Evolutionary conservation across 108 stramenopile genomes (phyloP), one percentile per base, ranked within the genome.

Genomic region (Cyclostephanos invisitatus): DNA sequence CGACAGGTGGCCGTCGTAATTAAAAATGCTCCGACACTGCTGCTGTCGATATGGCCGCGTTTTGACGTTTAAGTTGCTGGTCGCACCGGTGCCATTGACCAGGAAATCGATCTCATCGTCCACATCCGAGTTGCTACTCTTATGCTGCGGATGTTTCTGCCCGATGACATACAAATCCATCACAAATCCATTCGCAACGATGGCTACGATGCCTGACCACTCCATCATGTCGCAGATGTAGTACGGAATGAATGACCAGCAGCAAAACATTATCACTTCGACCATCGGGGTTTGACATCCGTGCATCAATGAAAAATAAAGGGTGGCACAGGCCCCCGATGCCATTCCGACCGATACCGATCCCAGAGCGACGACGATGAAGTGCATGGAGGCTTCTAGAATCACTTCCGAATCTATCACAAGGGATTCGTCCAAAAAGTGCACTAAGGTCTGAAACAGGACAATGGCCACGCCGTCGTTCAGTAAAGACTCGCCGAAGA

Each of bases 391-490:
- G 10, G 94, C 96, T 58, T 82, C 87, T 14, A 70, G 38, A 20
- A 89, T 67, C 12, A 85, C 89, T 7, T 83, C 74, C 20, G 72
- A 60, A 73, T 93, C 89, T 54, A 90, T 85, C 42, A 86, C 67
- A 55, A 91, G 70, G 11, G 84, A 68, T n/a, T 86, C 87, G 75
- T 91, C 89, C 50, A 96, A 64, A 72, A 96, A 96, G 60, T 94
- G 89, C 5, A 91, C 84, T 20, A 96, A 71, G 15, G 96, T 97
- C 51, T 95, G 80, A 69, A 91, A 96, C 10, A 81, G 81, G 64
- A 81, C 88, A 73, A 90, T 88, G 80, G 96, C 91, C 38, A 98
- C 93, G 12, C 96, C 98, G 76, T 98, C 98, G 72, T 97, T 98
- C 64, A 98, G 74, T n/a, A 98, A 75, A 5, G 83, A 78, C 81